phyloP scores from a whole-genome alignment of 495 filamentous ascomycete genomes.

The Immersiella caudata region DNA sequence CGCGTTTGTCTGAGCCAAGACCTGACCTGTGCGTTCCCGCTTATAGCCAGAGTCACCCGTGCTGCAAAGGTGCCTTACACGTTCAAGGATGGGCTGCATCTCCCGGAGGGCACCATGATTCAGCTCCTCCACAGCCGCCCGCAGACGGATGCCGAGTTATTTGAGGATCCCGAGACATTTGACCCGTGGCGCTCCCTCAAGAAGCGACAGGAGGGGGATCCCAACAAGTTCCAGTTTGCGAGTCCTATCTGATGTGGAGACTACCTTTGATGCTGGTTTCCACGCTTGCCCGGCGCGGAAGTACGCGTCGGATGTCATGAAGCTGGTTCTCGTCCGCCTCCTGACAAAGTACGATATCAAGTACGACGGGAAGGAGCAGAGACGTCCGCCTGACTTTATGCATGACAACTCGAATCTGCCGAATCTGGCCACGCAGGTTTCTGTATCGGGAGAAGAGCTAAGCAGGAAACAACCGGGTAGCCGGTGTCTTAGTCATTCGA shows the following conservation, averaged over 20 bases:
- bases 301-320: slow-evolving; percentile 49
- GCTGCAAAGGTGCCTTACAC: slow-evolving; percentile 29
- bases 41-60: slow-evolving; percentile 11
- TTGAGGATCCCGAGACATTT: slow-evolving; percentile 48
- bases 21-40: slow-evolving; percentile 21
- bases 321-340: slow-evolving; percentile 46
- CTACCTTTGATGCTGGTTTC: slow-evolving; percentile 53
- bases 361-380: slow-evolving; percentile 21
- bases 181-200: slow-evolving; percentile 57
- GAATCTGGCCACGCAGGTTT: slow-evolving; percentile 2
- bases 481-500: too few species aligned
- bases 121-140: slow-evolving; percentile 35
- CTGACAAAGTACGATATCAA: slow-evolving; percentile 49
- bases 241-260: slow-evolving; percentile 44
- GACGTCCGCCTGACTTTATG: slow-evolving; percentile 2
- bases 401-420: slow-evolving; percentile 13
- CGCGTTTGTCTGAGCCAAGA: slow-evolving; percentile 25
- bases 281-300: slow-evolving; percentile 54
- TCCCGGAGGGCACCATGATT: slow-evolving; percentile 38
- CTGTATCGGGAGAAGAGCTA: slow-evolving; percentile 16
- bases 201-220: slow-evolving; percentile 42
- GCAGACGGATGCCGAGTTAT: slow-evolving; percentile 30
- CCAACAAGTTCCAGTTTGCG: slow-evolving; percentile 48
- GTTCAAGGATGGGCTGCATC: slow-evolving; percentile 42
- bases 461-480: not conserved